These are phyloP conservation scores for Tricholoma sp. DNA, from an alignment of 768 basidiomycete species.

Conservation along the genomic window DNA sequence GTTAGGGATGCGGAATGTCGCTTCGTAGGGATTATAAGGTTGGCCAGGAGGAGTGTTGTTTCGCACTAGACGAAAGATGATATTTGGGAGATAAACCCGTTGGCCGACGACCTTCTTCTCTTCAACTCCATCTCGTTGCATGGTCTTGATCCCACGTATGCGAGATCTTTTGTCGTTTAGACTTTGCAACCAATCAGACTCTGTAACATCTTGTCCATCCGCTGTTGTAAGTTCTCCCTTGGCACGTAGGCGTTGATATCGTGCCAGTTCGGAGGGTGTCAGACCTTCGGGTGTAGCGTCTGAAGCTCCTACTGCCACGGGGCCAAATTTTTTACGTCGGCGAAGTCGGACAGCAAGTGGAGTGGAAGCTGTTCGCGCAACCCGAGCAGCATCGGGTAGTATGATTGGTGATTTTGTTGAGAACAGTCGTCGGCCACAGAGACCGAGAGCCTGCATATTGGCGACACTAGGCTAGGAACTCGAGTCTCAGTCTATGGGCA, in stretches of 20 bases:
- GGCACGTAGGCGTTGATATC: slow-evolving; percentile 54
- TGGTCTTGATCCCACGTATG: slow-evolving; percentile 57
- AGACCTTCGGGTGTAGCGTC: slow-evolving; percentile 53
- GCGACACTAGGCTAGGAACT: too few relatives aligned
- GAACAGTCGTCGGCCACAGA: slow-evolving; percentile 30
- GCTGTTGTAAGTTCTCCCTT: slow-evolving; percentile 41
- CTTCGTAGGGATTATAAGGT: slow-evolving; percentile 91
- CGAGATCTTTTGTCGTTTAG: slow-evolving; percentile 57
- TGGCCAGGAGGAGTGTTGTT: slow-evolving; percentile 74
- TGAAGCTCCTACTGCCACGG: slow-evolving; percentile 26
- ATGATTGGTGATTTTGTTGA: slow-evolving; percentile 31
- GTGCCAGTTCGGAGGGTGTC: slow-evolving; percentile 59
- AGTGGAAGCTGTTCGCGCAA: slow-evolving; percentile 63
- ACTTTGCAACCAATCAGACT: slow-evolving; percentile 53
- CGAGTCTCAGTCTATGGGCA: too few relatives aligned
- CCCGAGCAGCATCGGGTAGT: slow-evolving; percentile 35
- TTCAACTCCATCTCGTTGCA: slow-evolving; percentile 29
- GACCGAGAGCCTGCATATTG: slow-evolving; percentile 30
- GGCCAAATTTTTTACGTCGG: slow-evolving; percentile 47
- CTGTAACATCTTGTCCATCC: slow-evolving; percentile 35
- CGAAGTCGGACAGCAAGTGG: slow-evolving; percentile 72
- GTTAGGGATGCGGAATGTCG: slow-evolving; percentile 89
- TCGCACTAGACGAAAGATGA: slow-evolving; percentile 75
- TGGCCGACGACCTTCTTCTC: slow-evolving; percentile 65
- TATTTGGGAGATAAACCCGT: slow-evolving; percentile 86